Base-by-base conservation (phyloP, 257 asterid species). In the Rubia yunnanensis region DNA sequence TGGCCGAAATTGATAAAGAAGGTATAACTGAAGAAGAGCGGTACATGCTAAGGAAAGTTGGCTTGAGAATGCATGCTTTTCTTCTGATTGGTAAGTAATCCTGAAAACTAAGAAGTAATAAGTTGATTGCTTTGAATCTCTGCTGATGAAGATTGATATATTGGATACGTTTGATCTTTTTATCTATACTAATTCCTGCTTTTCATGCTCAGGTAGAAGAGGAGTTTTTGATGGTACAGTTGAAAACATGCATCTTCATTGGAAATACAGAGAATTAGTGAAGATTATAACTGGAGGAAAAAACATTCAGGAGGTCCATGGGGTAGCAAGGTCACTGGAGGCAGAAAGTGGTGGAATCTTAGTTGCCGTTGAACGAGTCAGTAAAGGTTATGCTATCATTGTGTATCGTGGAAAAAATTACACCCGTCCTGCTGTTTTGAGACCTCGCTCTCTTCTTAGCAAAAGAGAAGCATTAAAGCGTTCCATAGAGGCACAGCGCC, bases 21-120 rank as follows among this genome's bases (percentile, higher is more conserved):
- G 99, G 96, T 67, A 81, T 94, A 63, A 94, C 95, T 65, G 91
- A 90, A 88, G 99, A 94, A 80, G 99, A 94, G 84, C 86, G 94
- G 70, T 82, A 71, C 71, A 88, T 94, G 99, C 92, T 94, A 73
- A 83, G 99, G 79, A 94, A 79, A 83, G 83, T 94, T 72, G 99
- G 95, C 59, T 78, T 94, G 86, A 83, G 84, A 79, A 88, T 94
- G 99, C 78, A 81, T 31, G 77, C 99, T 60, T 94, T 90, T 76
- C 86, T 94, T 66, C 89, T 94, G 61, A 53, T 94, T 75, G 99
- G 99, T 86, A 67, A 81, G 95, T 71, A 64, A 67, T 75, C 59
- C 53, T 68, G 63, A 48, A 48, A 58, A 36, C 58, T 68, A 54
- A 50, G 58, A 70, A 30, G 60, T 17, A 7, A 8, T 38, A 28